Evolutionary conservation across 352 stramenopile genomes (phyloP).

Genomic region (Phytopythium ostracodes): DNA sequence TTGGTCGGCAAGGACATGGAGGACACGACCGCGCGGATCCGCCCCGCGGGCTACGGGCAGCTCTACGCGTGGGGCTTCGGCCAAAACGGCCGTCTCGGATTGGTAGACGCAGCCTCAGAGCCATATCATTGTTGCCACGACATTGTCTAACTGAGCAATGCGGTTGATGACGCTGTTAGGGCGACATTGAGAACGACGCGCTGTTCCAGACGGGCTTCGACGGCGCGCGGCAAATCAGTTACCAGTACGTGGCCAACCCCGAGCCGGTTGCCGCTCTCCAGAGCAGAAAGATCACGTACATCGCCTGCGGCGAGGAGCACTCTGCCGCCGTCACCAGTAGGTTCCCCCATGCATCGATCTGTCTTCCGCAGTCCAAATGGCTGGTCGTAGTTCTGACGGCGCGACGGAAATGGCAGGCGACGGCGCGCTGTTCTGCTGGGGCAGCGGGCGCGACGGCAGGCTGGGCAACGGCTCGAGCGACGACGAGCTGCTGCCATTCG

Average conservation of each 20-base stretch:
- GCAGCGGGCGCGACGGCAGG: slow-evolving; percentile 56
- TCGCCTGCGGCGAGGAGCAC: slow-evolving; percentile 66
- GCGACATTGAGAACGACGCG: slow-evolving; percentile 62
- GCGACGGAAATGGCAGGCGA: too few species aligned
- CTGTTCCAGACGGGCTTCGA: slow-evolving; percentile 70
- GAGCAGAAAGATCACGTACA: slow-evolving; percentile 32
- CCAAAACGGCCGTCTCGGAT: slow-evolving; percentile 56
- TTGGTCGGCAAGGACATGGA: slow-evolving; percentile 39
- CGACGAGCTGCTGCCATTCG: slow-evolving; percentile 45
- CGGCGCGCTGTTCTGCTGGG: slow-evolving; percentile 67
- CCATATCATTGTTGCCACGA: neutral
- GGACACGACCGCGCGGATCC: slow-evolving; percentile 41
- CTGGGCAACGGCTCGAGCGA: slow-evolving; percentile 58
- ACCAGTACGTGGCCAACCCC: slow-evolving; percentile 47
- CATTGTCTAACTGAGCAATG: neutral
- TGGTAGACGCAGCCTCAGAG: slow-evolving; percentile 22
- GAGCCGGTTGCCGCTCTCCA: slow-evolving; percentile 50
- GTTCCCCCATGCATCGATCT: too few species aligned
- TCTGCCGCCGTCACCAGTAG: slow-evolving; percentile 57
- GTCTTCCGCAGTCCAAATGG: too few species aligned
- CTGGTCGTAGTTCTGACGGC: too few species aligned
- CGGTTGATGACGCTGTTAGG: slow-evolving; percentile 15
- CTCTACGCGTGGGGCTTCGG: slow-evolving; percentile 72
- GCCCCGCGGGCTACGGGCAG: slow-evolving; percentile 31
- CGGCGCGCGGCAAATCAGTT: slow-evolving; percentile 55